These are phyloP conservation scores for Aplosporella prunicola DNA, from an alignment of 2,329 filamentous ascomycete species.

Conservation along the genomic window DNA sequence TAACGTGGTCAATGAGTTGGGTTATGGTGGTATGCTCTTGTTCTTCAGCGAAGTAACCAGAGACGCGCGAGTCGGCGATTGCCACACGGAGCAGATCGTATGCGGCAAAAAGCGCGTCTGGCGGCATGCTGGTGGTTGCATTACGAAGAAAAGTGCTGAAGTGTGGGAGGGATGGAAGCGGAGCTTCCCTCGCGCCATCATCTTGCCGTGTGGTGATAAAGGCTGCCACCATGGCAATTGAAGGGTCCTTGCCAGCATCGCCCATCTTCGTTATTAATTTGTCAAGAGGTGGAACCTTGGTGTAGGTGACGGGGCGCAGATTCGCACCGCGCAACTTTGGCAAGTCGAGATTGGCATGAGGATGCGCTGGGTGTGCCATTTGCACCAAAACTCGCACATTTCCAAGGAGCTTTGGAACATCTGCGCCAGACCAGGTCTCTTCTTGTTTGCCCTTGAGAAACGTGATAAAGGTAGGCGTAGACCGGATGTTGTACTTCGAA, in stretches of 20 bases:
- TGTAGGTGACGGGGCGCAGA: conserved; percentile 60
- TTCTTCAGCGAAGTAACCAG: conserved; percentile 76
- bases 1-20: conserved; percentile 46
- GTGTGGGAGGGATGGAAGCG: conserved; percentile 59
- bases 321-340: conserved; percentile 58
- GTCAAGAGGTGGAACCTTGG: conserved; percentile 68
- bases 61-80: conserved; percentile 67
- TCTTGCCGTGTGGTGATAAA: conserved; percentile 59
- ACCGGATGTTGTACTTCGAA: conserved; percentile 56
- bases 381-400: conserved; percentile 67
- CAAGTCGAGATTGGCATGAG: conserved; percentile 61
- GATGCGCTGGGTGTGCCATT: conserved; percentile 66
- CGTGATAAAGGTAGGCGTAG: conserved; percentile 83
- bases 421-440: conserved; percentile 72
- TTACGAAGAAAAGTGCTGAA: conserved; percentile 54
- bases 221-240: conserved; percentile 54
- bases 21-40: conserved; percentile 44
- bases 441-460: conserved; percentile 68
- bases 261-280: conserved; percentile 78
- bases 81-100: conserved; percentile 78
- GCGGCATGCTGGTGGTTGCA: conserved; percentile 47
- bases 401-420: conserved; percentile 47
- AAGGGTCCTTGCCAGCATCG: conserved; percentile 44
- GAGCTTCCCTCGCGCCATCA: conserved; percentile 53
- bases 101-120: conserved; percentile 63